Percentiles rank a stretch among this genome's conserved stretches.
phyloP scores from a whole-genome alignment of 2,329 filamentous ascomycete species.

The Aureobasidium pullulans region DNA sequence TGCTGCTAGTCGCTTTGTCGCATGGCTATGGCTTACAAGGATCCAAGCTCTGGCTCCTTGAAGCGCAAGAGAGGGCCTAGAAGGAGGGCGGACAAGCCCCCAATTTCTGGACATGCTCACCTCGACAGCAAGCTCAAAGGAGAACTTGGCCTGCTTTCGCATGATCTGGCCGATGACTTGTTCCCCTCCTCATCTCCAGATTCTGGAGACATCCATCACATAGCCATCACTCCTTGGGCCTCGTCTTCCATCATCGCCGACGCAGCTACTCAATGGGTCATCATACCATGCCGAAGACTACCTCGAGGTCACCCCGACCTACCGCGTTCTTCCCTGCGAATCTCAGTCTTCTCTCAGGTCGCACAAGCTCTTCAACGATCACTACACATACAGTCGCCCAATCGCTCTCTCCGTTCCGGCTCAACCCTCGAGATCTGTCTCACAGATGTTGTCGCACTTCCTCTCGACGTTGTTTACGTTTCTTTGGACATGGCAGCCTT shows the following conservation, averaged over 20 bases:
- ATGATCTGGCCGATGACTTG: slow-evolving; percentile 75
- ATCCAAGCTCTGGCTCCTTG: slow-evolving; percentile 36
- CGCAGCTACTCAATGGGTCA: slow-evolving; percentile 69
- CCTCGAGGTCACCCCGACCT: slow-evolving; percentile 48
- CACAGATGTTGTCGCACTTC: slow-evolving; percentile 70
- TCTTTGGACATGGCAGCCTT: slow-evolving; percentile 75
- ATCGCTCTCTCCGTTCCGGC: slow-evolving; percentile 56
- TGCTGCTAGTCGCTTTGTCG: background rate
- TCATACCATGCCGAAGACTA: slow-evolving; percentile 62
- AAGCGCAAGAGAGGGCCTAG: slow-evolving; percentile 45
- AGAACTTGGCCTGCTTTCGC: slow-evolving; percentile 77
- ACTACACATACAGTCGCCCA: slow-evolving; percentile 9
- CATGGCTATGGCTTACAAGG: slow-evolving; percentile 36
- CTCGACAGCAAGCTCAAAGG: slow-evolving; percentile 80
- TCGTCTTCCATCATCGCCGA: slow-evolving; percentile 44
- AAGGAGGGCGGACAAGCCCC: slow-evolving; percentile 55
- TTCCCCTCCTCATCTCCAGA: slow-evolving; percentile 47
- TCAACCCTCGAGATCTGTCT: slow-evolving; percentile 78
- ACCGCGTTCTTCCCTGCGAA: slow-evolving; percentile 70
- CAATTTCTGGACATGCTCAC: slow-evolving; percentile 71
- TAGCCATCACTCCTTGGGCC: slow-evolving; percentile 68
- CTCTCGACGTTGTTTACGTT: slow-evolving; percentile 79
- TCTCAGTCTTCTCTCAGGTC: slow-evolving; percentile 63
- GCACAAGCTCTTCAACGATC: slow-evolving; percentile 55
- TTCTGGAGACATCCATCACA: slow-evolving; percentile 31